Evolutionary conservation across 225 moss, liverwort and hornwort species (phyloP).

Genomic region (Antitrichia curtipendula): DNA sequence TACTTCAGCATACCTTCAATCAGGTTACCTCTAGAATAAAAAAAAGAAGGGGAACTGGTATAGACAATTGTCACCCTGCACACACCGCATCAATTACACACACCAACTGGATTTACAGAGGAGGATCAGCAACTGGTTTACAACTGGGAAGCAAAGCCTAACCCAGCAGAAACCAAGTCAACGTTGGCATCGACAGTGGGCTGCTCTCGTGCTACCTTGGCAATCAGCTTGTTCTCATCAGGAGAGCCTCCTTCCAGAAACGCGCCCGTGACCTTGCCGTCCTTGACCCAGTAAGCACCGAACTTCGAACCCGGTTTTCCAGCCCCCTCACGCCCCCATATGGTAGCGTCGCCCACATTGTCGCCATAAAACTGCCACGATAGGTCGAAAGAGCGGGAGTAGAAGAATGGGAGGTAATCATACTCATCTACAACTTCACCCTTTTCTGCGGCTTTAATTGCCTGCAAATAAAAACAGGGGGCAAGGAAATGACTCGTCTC

Average conservation of each 20-base stretch:
- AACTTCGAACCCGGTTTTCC: conserved; percentile 49
- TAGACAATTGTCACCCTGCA: neutral
- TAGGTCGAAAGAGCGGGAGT: conserved; percentile 75
- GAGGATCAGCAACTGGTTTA: neutral
- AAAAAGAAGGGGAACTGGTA: neutral
- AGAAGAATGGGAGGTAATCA: conserved; percentile 88
- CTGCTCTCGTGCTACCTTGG: conserved; percentile 43
- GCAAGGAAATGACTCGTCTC: neutral
- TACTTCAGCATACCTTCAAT: neutral
- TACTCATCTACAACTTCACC: conserved; percentile 50
- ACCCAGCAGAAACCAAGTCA: conserved; percentile 12
- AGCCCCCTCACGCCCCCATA: conserved; percentile 37
- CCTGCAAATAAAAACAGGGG: neutral
- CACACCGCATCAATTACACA: neutral
- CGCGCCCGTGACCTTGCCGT: conserved; percentile 53
- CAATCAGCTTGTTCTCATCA: conserved; percentile 44
- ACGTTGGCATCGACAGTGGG: conserved; percentile 20
- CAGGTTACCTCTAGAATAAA: neutral
- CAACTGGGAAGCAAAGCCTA: conserved; percentile 26
- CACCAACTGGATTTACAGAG: neutral
- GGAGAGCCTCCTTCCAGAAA: conserved; percentile 46
- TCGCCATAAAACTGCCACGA: conserved; percentile 95
- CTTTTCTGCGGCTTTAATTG: conserved; percentile 44
- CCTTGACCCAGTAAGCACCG: conserved; percentile 87
- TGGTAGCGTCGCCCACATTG: conserved; percentile 51